Conservation (phyloP, 176 grass and related monocot genomes). For the Poa annua region DNA sequence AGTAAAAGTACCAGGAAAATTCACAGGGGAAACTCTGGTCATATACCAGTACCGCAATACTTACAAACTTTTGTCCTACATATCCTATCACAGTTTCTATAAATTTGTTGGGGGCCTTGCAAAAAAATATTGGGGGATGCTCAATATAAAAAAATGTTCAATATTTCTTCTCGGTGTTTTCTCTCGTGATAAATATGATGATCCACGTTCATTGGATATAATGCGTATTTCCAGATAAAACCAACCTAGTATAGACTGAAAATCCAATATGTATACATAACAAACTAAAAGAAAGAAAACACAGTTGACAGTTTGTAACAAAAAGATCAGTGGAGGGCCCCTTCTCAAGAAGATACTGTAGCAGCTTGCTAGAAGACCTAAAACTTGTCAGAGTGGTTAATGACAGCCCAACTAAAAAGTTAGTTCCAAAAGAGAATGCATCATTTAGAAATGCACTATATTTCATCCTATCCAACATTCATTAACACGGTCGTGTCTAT, state of each 20-base stretch:
- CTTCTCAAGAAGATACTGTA: background rate
- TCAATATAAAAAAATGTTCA: background rate
- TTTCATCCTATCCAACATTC: conserved; percentile 34
- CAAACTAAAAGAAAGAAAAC: background rate
- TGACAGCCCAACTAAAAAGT: background rate
- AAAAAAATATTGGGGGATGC: background rate
- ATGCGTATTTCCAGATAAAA: background rate
- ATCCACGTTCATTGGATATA: background rate
- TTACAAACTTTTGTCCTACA: background rate
- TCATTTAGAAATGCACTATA: conserved; percentile 4
- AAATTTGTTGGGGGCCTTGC: too few species aligned
- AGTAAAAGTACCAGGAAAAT: background rate
- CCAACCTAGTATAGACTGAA: background rate
- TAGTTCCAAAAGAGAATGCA: conserved; percentile 5
- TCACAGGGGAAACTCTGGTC: background rate
- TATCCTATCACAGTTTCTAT: background rate
- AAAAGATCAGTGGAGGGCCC: background rate
- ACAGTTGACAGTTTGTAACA: background rate
- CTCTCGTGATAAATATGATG: background rate
- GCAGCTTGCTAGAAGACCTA: background rate
- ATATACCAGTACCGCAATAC: background rate
- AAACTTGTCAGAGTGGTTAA: background rate
- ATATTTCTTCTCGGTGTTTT: background rate
- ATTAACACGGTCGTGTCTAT: conserved; percentile 23
- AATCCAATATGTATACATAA: background rate